Base-by-base conservation (phyloP, 257 asterid species). In the Solanum bulbocastanum region DNA sequence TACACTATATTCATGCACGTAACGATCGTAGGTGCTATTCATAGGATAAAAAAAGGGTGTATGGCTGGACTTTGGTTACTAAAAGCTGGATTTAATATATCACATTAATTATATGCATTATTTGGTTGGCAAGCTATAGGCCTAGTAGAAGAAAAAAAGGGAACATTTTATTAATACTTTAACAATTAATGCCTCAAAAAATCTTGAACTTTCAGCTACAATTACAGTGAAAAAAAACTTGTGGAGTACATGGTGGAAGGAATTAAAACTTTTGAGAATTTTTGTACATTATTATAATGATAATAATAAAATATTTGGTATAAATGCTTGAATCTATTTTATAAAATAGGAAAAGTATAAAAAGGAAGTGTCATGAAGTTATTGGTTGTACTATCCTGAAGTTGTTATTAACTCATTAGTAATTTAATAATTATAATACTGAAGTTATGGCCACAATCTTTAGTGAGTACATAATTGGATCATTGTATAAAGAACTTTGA, bases 41-140 rank as follows among this genome's bases (percentile, higher is more conserved):
- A 52, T 33, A n/a, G 14, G 56, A 22, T 18, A 37, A 58, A 87
- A 66, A 71, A 32, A 30, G 35, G 58, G 76, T 25, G 87, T 89
- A 90, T 1, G 18, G 88, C 86, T 88, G 93, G 74, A 79, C 74
- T 79, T 90, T 87, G 83, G 33, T 42, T 86, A 88, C 81, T 86
- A 72, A 83, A 83, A 74, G 79, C 79, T 88, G 83, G n/a, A 79
- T 85, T 71, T 85, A 81, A 83, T 73, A 76, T 71, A 72, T 73
- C 84, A 46, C 86, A 69, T 66, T 79, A 73, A 73, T 36, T 73
- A 73, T 73, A 85, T 79, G 84, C 40, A 81, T 46, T 81, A 46
- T 46, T 81, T 46, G 68, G 40, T 81, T 81, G 85, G 68, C 30
- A 46, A 27, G 42, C 42, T 46, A 25, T 8, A 81, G 11, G 3